phyloP scores from a whole-genome alignment of 176 grass and related monocot genomes.

The Zoysia pacifica region DNA sequence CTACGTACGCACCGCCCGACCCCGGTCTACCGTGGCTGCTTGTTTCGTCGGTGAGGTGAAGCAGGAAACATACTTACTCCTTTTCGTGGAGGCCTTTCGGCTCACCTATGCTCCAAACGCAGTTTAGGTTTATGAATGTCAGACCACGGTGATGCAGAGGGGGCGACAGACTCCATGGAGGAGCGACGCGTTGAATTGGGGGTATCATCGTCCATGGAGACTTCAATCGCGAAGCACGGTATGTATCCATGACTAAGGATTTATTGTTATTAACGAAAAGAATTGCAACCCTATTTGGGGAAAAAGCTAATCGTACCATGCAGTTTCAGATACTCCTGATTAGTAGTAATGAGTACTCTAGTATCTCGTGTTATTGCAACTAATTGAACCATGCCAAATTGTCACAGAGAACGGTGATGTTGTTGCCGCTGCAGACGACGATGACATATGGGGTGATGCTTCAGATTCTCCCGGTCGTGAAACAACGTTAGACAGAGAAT shows the following conservation, averaged over 20 bases:
- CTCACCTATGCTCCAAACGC: neutral
- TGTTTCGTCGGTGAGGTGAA: neutral
- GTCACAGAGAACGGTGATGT: too few relatives aligned
- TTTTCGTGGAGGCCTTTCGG: neutral
- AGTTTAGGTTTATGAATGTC: slow-evolving; percentile 24
- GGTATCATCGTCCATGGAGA: neutral
- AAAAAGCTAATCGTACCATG: neutral
- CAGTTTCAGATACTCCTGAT: neutral
- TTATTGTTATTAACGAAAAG: neutral
- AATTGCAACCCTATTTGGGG: neutral
- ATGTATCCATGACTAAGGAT: neutral
- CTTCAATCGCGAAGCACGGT: slow-evolving; percentile 18
- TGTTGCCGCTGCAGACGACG: neutral
- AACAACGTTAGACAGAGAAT: slow-evolving; percentile 58
- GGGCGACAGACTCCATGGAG: slow-evolving; percentile 11
- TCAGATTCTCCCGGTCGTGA: slow-evolving; percentile 36
- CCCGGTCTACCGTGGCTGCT: neutral
- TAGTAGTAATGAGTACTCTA: neutral
- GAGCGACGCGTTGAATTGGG: slow-evolving; percentile 24
- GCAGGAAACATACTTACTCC: neutral
- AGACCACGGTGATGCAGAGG: neutral
- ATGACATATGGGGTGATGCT: slow-evolving; percentile 46
- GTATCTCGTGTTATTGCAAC: neutral
- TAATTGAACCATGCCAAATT: too few relatives aligned
- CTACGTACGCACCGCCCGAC: neutral